Conservation (phyloP, 2,329 filamentous ascomycete species). For the Diaporthe sp. region DNA sequence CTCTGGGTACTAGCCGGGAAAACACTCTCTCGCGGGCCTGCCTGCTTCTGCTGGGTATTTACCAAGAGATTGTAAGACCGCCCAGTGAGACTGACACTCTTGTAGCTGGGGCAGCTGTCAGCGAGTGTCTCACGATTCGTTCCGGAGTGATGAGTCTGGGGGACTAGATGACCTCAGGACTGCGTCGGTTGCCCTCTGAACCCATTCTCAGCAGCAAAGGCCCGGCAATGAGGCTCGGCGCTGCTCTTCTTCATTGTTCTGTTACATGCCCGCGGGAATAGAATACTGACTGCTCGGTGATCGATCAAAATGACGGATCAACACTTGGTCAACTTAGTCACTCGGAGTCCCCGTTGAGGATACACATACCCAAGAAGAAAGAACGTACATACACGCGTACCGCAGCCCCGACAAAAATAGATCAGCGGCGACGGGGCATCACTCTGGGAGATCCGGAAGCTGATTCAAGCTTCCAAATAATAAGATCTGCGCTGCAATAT, state of each 20-base stretch:
- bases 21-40: neutral
- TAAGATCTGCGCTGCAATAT: conserved; percentile 31
- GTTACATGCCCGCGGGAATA: neutral
- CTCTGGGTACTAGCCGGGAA: neutral
- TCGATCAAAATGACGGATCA: neutral
- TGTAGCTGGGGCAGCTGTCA: conserved; percentile 19
- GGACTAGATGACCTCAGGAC: neutral
- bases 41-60: neutral
- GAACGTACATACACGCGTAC: conserved; percentile 11
- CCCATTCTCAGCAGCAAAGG: neutral
- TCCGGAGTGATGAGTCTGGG: conserved; percentile 7
- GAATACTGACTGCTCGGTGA: neutral
- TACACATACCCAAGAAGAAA: neutral
- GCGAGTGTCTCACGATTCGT: conserved; percentile 17
- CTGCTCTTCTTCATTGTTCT: neutral
- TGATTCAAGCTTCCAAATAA: conserved; percentile 13
- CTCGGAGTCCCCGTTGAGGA: neutral
- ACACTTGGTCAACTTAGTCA: neutral
- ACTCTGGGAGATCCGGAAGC: neutral
- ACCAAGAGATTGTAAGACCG: conserved; percentile 22
- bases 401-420: conserved; percentile 13
- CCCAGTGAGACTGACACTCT: conserved; percentile 15
- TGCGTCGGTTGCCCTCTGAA: neutral
- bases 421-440: conserved; percentile 16
- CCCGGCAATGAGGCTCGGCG: neutral